Percentiles rank a stretch among this genome's conserved stretches.
phyloP scores from a whole-genome alignment of 139 green algal species.

The Coelastrella sp. region DNA sequence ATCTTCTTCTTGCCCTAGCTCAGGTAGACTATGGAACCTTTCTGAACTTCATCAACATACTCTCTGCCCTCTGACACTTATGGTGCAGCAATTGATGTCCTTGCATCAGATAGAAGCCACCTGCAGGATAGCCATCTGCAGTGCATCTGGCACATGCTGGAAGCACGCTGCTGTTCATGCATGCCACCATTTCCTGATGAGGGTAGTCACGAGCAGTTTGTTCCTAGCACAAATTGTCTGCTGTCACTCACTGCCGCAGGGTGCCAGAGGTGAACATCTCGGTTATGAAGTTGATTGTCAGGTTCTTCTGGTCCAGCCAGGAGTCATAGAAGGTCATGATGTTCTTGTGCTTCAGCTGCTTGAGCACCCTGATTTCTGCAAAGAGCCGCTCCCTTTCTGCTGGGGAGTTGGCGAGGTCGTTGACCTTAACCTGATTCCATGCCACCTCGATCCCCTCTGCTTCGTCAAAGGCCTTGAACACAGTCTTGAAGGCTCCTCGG shows the following conservation, averaged over 20 bases:
- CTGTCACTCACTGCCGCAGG: conserved; percentile 89
- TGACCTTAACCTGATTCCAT: conserved; percentile 97
- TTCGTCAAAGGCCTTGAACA: conserved; percentile 98
- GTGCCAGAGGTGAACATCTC: conserved; percentile 98
- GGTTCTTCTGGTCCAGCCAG: conserved; percentile 92
- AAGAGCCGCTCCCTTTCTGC: conserved; percentile 91
- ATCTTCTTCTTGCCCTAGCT: too few relatives aligned
- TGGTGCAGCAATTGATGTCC: too few relatives aligned
- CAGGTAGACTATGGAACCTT: too few relatives aligned
- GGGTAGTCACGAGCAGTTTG: too few relatives aligned
- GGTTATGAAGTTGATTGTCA: conserved; percentile 99
- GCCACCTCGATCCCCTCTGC: conserved; percentile 93
- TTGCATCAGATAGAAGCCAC: too few relatives aligned
- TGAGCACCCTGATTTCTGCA: conserved; percentile 96
- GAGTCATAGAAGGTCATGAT: conserved; percentile 98
- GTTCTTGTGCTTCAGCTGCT: conserved; percentile 97
- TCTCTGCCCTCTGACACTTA: too few relatives aligned
- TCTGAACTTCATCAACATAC: too few relatives aligned
- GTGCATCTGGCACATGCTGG: too few relatives aligned
- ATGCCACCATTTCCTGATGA: too few relatives aligned
- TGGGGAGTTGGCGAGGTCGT: conserved; percentile 62
- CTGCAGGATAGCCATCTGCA: too few relatives aligned
- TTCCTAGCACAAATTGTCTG: background rate
- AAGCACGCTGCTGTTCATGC: too few relatives aligned
- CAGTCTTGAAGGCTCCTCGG: conserved; percentile 96